Base-by-base conservation (phyloP, 441 rosid species). In the Metrosideros polymorpha region DNA sequence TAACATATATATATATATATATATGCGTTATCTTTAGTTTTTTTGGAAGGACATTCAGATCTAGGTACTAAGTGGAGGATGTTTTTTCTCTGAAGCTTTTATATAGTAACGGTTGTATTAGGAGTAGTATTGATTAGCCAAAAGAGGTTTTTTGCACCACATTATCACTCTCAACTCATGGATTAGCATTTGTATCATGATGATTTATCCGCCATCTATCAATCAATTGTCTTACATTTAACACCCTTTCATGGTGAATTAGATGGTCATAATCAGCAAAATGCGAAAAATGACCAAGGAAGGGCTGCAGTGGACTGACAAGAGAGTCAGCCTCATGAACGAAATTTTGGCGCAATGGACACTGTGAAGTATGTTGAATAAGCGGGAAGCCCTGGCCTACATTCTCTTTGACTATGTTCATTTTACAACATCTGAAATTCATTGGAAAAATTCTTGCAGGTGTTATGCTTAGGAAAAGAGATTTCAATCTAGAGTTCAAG, bases 381-480 rank as follows among this genome's bases (percentile, higher is more conserved):
- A 52, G 43, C n/a, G 27, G 84, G 57, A 83, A 29, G 29, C 59
- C 84, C 39, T 83, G 57, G 7, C 47, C 79, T 66, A 35, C 79
- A 19, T 66, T 35, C 13, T 66, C 45, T 35, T 0, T 66, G 79
- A n/a, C 47, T 39, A 39, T 6, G 7, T 71, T 71, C 49, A 71
- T 71, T 71, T 71, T 10, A 71, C 79, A 71, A 71, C 6, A 8
- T 22, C 47, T 39, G 47, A 71, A 39, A 39, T 39, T 22, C 79
- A 22, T 22, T 71, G 79, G 49, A 39, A 71, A 71, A 71, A 71
- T 71, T 89, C 83, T 25, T 87, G 86, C 91, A 98, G 99, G 92
- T 98, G 99, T 89, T 98, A 98, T 91, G 99, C 98, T 83, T 98
- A 99, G 99, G 99, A 98, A 91, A 92, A 92, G 79, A 98, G 99